Base-by-base conservation (phyloP, 306 rosid species). In the Sindora glabra region DNA sequence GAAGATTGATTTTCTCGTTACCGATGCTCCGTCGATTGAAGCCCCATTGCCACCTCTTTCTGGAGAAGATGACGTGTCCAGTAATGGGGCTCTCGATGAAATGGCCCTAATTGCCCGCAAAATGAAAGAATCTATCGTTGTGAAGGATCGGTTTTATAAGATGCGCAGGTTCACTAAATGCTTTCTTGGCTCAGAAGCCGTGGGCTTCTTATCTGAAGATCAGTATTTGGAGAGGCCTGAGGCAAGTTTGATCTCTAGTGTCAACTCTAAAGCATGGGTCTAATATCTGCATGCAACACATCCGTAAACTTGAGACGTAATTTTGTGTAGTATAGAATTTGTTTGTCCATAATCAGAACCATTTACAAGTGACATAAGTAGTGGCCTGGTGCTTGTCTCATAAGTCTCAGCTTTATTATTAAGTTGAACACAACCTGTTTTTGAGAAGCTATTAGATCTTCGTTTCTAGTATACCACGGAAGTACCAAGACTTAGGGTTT, bases 221-320 rank as follows among this genome's bases (percentile, higher is more conserved):
- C 97, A 91, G 57, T 91, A 87, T 78, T 75, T 91, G 81, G 97
- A 87, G 78, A 85, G 86, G 73, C 84, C 50, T 71, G 95, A 87
- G 91, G 96, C 86, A 53, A 71, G 81, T 78, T 59, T 47, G 64
- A 75, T 61, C 60, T 27, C 56, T 13, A n/a, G n/a, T n/a, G n/a
- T n/a, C n/a, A n/a, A 59, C 26, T 48, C 57, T 61, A 23, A 24
- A 16, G 17, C 62, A 38, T 19, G 39, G 8, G 17, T 50, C 45
- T n/a, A 9, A 10, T 71, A 22, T 27, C 60, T n/a, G 1, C 33
- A 59, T 34, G 48, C 12, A 41, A 24, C 53, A n/a, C 47, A 50
- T 34, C 17, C 15, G 21, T 32, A 18, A 67, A 41, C 42, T 26
- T 45, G 25, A 4, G 6, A 12, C 40, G 9, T 53, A 59, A 15